These are phyloP conservation scores for Kwoniella botswanensis DNA, from an alignment of 768 basidiomycete genomes.

Conservation along the genomic window DNA sequence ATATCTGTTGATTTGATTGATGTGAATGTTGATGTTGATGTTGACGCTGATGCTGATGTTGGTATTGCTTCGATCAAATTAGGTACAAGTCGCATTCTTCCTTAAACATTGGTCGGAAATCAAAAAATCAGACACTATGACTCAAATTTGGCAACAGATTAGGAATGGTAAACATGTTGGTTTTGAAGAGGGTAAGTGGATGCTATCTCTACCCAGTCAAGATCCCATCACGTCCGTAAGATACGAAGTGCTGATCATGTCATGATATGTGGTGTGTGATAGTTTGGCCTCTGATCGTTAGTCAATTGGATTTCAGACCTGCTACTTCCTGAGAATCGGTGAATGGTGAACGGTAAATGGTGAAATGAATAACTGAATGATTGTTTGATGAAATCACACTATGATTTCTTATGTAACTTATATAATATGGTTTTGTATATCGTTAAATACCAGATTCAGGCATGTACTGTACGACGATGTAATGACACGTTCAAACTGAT, in stretches of 20 bases:
- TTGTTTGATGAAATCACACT: too few relatives aligned
- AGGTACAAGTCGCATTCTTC: conserved; percentile 77
- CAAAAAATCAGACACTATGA: conserved; percentile 80
- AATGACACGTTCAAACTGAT: too few relatives aligned
- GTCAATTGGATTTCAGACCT: conserved; percentile 50
- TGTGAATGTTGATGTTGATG: neutral
- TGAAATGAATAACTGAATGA: too few relatives aligned
- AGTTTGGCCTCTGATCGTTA: conserved; percentile 53
- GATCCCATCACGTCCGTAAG: neutral
- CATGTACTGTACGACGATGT: too few relatives aligned
- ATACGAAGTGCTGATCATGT: conserved; percentile 1
- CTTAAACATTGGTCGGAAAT: conserved; percentile 81
- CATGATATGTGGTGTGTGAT: conserved; percentile 1
- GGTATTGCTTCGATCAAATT: neutral
- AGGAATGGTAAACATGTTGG: conserved; percentile 81
- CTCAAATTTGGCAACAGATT: conserved; percentile 82
- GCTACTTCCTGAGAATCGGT: conserved; percentile 10
- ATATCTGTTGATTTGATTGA: neutral
- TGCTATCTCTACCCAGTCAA: neutral
- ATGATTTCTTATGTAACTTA: too few relatives aligned
- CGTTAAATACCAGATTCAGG: too few relatives aligned
- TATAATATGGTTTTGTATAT: too few relatives aligned
- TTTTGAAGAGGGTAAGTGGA: conserved; percentile 69
- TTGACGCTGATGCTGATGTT: neutral
- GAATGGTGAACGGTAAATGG: neutral